phyloP scores from a whole-genome alignment of 306 rosid genomes.

The Corylus avellana region DNA sequence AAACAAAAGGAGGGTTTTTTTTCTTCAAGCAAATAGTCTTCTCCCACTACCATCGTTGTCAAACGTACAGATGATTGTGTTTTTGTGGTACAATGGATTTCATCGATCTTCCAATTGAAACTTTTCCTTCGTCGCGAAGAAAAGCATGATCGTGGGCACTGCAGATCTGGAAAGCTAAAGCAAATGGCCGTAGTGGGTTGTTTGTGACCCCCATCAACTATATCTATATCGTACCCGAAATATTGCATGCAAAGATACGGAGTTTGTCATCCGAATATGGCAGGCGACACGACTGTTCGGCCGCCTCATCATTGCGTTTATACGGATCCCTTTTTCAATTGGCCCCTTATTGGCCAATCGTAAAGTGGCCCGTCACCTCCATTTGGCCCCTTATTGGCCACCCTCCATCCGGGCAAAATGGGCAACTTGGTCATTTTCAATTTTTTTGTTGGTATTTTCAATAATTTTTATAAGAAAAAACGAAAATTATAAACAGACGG shows the following conservation, averaged over 20 bases:
- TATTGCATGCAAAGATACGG: not conserved
- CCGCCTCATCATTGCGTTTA: no score
- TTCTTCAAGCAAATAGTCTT: not conserved
- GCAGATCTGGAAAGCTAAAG: not conserved
- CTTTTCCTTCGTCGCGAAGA: not conserved
- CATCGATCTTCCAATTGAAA: not conserved
- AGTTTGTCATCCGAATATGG: not conserved
- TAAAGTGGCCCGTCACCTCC: no score
- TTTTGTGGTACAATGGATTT: not conserved
- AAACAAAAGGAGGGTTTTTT: not conserved
- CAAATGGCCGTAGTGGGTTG: not conserved
- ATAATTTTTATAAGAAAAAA: no score
- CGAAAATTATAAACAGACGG: no score
- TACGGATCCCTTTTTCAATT: no score
- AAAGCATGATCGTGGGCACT: not conserved
- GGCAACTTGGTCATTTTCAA: no score
- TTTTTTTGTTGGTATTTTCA: no score
- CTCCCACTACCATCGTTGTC: constrained; percentile 1
- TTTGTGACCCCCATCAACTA: not conserved
- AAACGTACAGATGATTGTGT: not conserved
- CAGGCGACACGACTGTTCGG: no score
- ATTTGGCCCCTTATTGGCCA: no score
- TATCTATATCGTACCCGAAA: no score
- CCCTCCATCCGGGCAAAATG: no score
- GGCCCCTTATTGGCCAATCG: no score